Evolutionary conservation across 2,329 filamentous ascomycete genomes (phyloP).

Genomic region (Phialophora expanda): DNA sequence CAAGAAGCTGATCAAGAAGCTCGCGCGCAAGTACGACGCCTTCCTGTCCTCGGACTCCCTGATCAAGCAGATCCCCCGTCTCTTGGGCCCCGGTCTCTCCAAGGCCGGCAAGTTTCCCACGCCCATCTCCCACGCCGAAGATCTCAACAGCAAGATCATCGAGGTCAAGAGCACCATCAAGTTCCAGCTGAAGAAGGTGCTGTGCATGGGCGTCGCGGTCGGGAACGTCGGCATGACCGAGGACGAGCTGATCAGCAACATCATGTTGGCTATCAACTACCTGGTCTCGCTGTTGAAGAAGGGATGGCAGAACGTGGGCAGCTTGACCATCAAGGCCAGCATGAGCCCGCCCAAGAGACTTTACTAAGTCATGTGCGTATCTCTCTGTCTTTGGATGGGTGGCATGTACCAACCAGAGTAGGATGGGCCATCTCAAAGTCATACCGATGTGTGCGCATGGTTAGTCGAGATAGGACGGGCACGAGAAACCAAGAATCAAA

Average conservation of each 20-base stretch:
- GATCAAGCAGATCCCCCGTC: constrained; percentile 99
- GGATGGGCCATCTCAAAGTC: neutral
- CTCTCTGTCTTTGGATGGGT: neutral
- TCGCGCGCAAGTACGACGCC: constrained; percentile 99
- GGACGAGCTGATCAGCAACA: constrained; percentile 96
- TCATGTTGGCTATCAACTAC: constrained; percentile 99
- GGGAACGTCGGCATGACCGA: constrained; percentile 97
- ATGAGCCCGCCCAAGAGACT: constrained; percentile 99
- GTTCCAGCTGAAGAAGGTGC: constrained; percentile 99
- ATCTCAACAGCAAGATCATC: constrained; percentile 92
- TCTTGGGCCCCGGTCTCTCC: constrained; percentile 89
- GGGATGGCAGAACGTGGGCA: constrained; percentile 99
- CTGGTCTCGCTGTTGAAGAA: constrained; percentile 99
- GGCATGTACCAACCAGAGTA: neutral
- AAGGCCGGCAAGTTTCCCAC: constrained; percentile 99
- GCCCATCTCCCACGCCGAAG: constrained; percentile 94
- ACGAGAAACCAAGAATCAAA: neutral
- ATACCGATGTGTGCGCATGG: no score
- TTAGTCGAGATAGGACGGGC: neutral
- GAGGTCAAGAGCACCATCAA: constrained; percentile 99
- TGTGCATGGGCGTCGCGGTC: constrained; percentile 99
- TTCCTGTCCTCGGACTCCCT: constrained; percentile 96
- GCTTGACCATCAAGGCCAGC: constrained; percentile 99
- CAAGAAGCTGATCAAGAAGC: constrained; percentile 99
- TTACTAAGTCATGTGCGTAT: constrained; percentile 70